Evolutionary conservation across 2,329 filamentous ascomycete genomes (phyloP), one percentile per base, ranked within the genome.

Genomic region (Colletotrichum musicola): DNA sequence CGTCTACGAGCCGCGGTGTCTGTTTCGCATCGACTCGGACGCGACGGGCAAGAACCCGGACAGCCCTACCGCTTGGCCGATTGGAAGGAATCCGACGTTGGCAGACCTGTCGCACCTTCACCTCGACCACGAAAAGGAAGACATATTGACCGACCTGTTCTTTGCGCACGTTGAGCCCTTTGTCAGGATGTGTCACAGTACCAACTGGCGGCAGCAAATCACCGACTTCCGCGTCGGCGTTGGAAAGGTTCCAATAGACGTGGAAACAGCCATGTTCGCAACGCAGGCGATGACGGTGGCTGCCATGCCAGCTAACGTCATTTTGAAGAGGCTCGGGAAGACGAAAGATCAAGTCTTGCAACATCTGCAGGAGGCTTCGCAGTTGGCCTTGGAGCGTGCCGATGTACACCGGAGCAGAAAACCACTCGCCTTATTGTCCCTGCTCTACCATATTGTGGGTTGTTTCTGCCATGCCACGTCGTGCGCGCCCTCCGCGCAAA

Each of bases 231-330:
- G 68, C n/a, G 50, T 68, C 10, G 64, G 64, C 18, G 60, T 70
- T 42, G 47, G 55, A 20, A 70, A 70, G 6, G 55, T 60, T 1
- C 64, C 64, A 10, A 35, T 54, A 10, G 68, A 68, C 20, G 44
- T 68, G 9, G 68, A 70, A 25, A 59, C 60, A 3, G 25, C 51
- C 18, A 64, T 70, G 54, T 64, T 70, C 22, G 54, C 68, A 9
- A 60, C 60, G 3, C 68, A 70, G 38, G 55, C 64, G n/a, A 60
- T 70, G 64, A 68, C 68, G 1, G 68, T 70, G 18, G 64, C 68
- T 10, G 68, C 68, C 5, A 30, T 70, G 20, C 64, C 68, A 1
- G 55, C 47, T 14, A 40, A n/a, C 4, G 14, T 68, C 3, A 44
- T 70, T 2, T 47, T 50, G 46, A 55, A 68, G 27, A 60, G 40